phyloP scores from a whole-genome alignment of 495 filamentous ascomycete genomes.

The Xylaria bambusicola region DNA sequence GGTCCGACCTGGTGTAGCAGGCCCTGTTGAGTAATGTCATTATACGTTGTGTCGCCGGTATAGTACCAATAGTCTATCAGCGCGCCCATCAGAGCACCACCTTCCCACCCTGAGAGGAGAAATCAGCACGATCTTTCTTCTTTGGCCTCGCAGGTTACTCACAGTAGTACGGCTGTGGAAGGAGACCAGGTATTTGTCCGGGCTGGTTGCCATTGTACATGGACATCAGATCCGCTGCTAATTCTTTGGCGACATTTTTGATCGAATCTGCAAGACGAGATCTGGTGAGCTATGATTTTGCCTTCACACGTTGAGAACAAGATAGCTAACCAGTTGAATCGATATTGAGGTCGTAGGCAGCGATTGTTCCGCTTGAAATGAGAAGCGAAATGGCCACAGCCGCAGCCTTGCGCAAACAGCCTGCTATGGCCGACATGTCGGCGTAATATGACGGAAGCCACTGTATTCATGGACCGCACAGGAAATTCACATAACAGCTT shows the following conservation, averaged over 20 bases:
- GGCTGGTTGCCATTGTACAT: slow-evolving; percentile 68
- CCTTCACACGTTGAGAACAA: neutral
- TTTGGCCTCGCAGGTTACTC: neutral
- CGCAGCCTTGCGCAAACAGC: slow-evolving; percentile 1
- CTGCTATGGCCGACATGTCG: neutral
- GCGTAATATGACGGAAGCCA: neutral
- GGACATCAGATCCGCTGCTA: slow-evolving; percentile 65
- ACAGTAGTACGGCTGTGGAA: slow-evolving; percentile 50
- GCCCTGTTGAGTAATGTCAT: slow-evolving; percentile 53
- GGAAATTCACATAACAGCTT: neutral
- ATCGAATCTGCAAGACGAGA: slow-evolving; percentile 60
- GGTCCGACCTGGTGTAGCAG: slow-evolving; percentile 62
- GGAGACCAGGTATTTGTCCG: slow-evolving; percentile 51
- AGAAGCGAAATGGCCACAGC: slow-evolving; percentile 1
- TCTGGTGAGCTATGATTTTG: neutral
- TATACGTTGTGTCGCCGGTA: slow-evolving; percentile 64
- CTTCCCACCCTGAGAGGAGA: slow-evolving; percentile 74
- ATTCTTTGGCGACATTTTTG: slow-evolving; percentile 59
- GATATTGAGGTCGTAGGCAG: slow-evolving; percentile 13
- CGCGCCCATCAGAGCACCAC: slow-evolving; percentile 69
- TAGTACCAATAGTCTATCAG: slow-evolving; percentile 70
- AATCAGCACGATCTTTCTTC: slow-evolving; percentile 31
- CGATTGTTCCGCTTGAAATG: neutral
- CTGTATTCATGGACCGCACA: neutral
- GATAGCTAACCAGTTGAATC: slow-evolving; percentile 10